These are phyloP conservation scores for Coemansia aciculifera DNA, from an alignment of 192 early-diverging fungal genomes.

Conservation along the genomic window DNA sequence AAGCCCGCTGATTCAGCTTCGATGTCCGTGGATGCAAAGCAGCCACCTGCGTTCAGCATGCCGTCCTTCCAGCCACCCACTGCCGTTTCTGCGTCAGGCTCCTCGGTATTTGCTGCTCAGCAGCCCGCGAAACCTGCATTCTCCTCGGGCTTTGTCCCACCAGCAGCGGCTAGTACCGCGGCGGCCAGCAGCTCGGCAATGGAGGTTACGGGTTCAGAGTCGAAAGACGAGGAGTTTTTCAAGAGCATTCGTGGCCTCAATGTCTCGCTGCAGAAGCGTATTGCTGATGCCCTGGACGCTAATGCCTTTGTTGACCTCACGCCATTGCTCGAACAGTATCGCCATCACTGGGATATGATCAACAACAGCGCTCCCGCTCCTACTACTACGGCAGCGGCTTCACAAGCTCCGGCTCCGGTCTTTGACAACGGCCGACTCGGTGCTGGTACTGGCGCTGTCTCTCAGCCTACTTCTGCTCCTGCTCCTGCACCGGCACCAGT, in stretches of 20 bases:
- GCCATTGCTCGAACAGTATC: constrained; percentile 46
- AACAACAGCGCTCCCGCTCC: not conserved
- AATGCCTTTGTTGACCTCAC: constrained; percentile 51
- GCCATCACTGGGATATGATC: constrained; percentile 35
- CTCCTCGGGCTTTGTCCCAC: constrained; percentile 25
- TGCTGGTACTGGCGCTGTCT: not conserved
- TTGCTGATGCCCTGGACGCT: constrained; percentile 25
- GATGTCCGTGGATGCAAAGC: not conserved
- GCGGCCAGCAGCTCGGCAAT: not conserved
- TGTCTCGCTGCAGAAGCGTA: constrained; percentile 46
- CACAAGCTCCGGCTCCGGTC: not conserved
- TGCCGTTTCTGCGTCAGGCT: not conserved
- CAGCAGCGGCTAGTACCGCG: constrained; percentile 1
- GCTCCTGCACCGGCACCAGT: not conserved
- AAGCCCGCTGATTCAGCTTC: not conserved
- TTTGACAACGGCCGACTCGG: constrained; percentile 11
- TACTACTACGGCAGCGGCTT: not conserved
- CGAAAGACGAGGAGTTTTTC: constrained; percentile 32
- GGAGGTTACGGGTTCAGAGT: not conserved
- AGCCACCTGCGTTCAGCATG: constrained; percentile 28
- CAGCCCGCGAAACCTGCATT: constrained; percentile 18
- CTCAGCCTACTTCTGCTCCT: no score
- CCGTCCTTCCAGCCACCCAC: constrained; percentile 43
- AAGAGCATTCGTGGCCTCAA: constrained; percentile 53
- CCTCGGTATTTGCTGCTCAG: not conserved